A percentile compares a stretch with the other conserved stretches of the same genome.
phyloP scores from a whole-genome alignment of 1,284 basidiomycete genomes.

The Macrocystidia cucumis region DNA sequence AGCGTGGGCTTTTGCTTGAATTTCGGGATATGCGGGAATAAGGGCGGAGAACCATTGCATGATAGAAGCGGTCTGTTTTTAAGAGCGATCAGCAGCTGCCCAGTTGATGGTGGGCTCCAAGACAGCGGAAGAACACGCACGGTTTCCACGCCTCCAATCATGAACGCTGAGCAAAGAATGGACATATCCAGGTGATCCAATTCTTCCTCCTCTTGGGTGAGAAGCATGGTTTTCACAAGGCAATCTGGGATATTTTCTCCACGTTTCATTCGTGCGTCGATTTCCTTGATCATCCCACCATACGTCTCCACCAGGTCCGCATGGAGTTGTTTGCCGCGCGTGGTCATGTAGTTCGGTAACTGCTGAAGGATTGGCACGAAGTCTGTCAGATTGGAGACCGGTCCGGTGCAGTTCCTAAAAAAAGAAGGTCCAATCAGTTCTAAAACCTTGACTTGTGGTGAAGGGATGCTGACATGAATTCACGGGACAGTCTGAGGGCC shows the following conservation, averaged over 20 bases:
- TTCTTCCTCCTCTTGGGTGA: conserved; percentile 19
- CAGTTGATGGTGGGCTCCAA: not conserved
- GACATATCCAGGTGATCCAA: conserved; percentile 26
- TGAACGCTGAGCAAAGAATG: conserved; percentile 29
- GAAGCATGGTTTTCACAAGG: conserved; percentile 24
- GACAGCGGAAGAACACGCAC: conserved; percentile 12
- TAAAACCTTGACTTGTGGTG: conserved; percentile 2
- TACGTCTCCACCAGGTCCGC: conserved; percentile 24
- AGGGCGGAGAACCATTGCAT: conserved; percentile 26
- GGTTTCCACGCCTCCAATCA: conserved; percentile 31
- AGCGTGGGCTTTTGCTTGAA: conserved; percentile 21
- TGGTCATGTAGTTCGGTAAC: conserved; percentile 23
- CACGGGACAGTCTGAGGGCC: conserved; percentile 23
- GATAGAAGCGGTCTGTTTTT: conserved; percentile 21
- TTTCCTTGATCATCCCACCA: conserved; percentile 25
- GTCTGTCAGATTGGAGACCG: conserved; percentile 31
- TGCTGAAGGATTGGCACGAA: conserved; percentile 31
- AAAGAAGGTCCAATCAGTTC: conserved; percentile 10
- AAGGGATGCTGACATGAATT: conserved; percentile 25
- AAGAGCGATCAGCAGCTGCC: not conserved
- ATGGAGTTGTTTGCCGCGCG: conserved; percentile 24
- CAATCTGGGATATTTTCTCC: conserved; percentile 30
- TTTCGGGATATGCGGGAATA: conserved; percentile 21
- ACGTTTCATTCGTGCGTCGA: conserved; percentile 21
- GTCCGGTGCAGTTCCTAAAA: conserved; percentile 25